Base-by-base conservation (phyloP, 1,139 yeast species). In the Wickerhamiella pararugosa region DNA sequence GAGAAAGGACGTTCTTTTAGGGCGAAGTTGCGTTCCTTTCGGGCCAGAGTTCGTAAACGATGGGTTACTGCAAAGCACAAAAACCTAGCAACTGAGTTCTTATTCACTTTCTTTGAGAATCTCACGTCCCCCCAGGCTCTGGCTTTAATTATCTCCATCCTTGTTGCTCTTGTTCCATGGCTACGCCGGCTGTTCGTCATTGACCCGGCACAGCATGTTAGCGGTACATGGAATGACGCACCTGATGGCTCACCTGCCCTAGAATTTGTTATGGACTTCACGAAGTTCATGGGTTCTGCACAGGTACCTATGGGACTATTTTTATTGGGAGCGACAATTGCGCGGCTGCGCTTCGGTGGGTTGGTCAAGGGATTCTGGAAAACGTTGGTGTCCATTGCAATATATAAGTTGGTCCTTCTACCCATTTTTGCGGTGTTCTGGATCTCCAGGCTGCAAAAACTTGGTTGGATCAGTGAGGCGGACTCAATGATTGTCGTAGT, bases 241-340 rank as follows among this genome's bases (percentile, higher is more conserved):
- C 96, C 97, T 0, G 97, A 87, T 59, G 67, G 69, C 4, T 69
- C 69, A 47, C 96, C 96, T 0, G 84, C 94, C 1, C 65, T 87
- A 38, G 81, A 86, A 27, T 87, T 87, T 52, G 46, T 86, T 7
- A 79, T 87, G 72, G 95, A 87, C 56, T 75, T 76, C 48, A 67
- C 90, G 1, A 57, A 73, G 11, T 87, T 87, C 57, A 65, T 87
- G 2, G 95, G 95, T 1, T 76, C 76, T 2, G 95, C 95, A 0
- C 75, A 84, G 29, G 96, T 87, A 29, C 97, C 96, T 0, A 64
- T 83, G 47, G 96, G 96, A 1, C 66, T 87, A 46, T 58, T 82
- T 40, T 57, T 87, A 45, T 60, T 87, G 32, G 97, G 97, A 2
- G 94, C 92, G 8, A 83, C 95, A 4, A 73, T 87, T 37, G 78